Evolutionary conservation across 1,284 basidiomycete genomes (phyloP).

Genomic region (Dichomitus squalens): DNA sequence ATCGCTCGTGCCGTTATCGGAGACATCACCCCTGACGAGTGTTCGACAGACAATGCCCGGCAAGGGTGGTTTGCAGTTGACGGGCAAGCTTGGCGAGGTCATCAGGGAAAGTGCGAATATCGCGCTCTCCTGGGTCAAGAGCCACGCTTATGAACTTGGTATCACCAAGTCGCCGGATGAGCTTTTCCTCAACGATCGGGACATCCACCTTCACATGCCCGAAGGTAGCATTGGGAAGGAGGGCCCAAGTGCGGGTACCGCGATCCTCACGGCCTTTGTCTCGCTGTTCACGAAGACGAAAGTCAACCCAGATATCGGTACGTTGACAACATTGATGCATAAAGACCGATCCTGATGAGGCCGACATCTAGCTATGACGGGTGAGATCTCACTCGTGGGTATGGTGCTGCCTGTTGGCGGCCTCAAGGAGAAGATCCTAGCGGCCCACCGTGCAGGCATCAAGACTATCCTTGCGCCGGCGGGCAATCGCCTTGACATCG

Average conservation of each 20-base stretch:
- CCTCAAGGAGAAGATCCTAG: slow-evolving; percentile 94
- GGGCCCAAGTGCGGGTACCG: slow-evolving; percentile 95
- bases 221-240: slow-evolving; percentile 98
- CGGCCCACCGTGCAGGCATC: slow-evolving; percentile 92
- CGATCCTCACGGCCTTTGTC: slow-evolving; percentile 89
- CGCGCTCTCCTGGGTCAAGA: slow-evolving; percentile 91
- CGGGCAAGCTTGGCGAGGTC: slow-evolving; percentile 97
- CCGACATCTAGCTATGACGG: slow-evolving; percentile 79
- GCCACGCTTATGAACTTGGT: slow-evolving; percentile 86
- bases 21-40: background rate
- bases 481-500: slow-evolving; percentile 89
- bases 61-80: slow-evolving; percentile 87
- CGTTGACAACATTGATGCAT: slow-evolving; percentile 30
- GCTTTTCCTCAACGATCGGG: slow-evolving; percentile 81
- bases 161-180: slow-evolving; percentile 75
- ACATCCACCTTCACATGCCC: slow-evolving; percentile 95
- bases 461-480: slow-evolving; percentile 88
- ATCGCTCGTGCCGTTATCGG: background rate
- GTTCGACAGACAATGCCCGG: slow-evolving; percentile 84
- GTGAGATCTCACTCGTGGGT: slow-evolving; percentile 91
- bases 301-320: slow-evolving; percentile 87
- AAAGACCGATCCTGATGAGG: background rate
- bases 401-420: slow-evolving; percentile 94
- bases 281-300: slow-evolving; percentile 85
- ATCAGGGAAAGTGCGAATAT: slow-evolving; percentile 97